Evolutionary conservation across 257 asterid species (phyloP).

Genomic region (Echium plantagineum): DNA sequence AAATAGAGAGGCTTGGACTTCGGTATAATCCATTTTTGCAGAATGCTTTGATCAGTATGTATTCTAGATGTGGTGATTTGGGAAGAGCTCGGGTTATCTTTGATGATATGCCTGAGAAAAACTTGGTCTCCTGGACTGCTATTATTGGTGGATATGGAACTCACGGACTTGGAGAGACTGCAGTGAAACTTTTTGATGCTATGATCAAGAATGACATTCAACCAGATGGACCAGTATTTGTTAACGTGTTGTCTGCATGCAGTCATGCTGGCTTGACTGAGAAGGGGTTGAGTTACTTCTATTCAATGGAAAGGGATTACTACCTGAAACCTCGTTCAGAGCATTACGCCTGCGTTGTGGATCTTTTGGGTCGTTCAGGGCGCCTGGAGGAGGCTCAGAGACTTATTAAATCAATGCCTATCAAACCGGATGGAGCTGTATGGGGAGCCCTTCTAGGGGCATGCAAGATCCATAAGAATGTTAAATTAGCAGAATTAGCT

Average conservation of each 20-base stretch:
- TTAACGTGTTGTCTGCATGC: conserved; percentile 65
- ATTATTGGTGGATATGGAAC: conserved; percentile 78
- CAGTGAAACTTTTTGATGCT: conserved; percentile 62
- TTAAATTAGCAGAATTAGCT: conserved; percentile 64
- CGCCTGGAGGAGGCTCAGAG: conserved; percentile 44
- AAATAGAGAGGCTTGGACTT: conserved; percentile 28
- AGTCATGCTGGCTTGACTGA: conserved; percentile 81
- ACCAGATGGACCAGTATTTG: conserved; percentile 64
- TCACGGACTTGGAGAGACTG: conserved; percentile 66
- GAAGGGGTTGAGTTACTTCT: conserved; percentile 55
- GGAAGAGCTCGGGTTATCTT: conserved; percentile 50
- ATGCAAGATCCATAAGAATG: conserved; percentile 78
- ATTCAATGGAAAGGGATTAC: conserved; percentile 46
- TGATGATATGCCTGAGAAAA: conserved; percentile 52
- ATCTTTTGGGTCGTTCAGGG: conserved; percentile 84
- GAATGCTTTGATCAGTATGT: conserved; percentile 73
- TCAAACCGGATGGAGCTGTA: conserved; percentile 75
- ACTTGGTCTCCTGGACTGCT: conserved; percentile 82
- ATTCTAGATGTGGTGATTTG: conserved; percentile 81
- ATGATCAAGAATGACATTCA: conserved; percentile 47
- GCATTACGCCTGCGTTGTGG: conserved; percentile 80
- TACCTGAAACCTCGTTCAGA: conserved; percentile 42
- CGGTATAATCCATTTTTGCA: conserved; percentile 44
- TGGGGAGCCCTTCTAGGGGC: conserved; percentile 98
- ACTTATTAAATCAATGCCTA: conserved; percentile 51